Evolutionary conservation across 768 basidiomycete genomes (phyloP).

Genomic region (Hygrocybe coccinea): DNA sequence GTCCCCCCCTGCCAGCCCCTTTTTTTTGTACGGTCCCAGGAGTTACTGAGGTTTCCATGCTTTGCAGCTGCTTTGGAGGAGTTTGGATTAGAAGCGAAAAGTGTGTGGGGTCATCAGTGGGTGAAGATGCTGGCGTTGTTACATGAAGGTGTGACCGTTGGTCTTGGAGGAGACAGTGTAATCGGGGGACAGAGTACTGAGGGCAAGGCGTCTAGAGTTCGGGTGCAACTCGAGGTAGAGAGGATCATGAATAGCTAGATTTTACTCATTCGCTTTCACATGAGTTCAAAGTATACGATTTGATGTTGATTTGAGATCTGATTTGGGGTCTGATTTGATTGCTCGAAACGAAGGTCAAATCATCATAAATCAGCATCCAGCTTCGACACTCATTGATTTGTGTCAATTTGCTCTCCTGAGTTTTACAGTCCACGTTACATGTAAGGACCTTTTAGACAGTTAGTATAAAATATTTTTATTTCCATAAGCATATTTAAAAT

Average conservation of each 20-base stretch:
- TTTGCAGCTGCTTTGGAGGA: constrained; percentile 64
- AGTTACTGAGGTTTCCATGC: neutral
- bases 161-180: constrained; percentile 39
- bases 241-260: constrained; percentile 39
- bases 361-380: too few relatives aligned
- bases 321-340: too few relatives aligned
- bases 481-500: too few relatives aligned
- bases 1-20: too few relatives aligned
- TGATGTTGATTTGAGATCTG: neutral
- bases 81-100: constrained; percentile 53
- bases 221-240: constrained; percentile 64
- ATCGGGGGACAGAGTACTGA: constrained; percentile 61
- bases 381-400: too few relatives aligned
- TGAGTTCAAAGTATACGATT: neutral
- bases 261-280: neutral
- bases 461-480: too few relatives aligned
- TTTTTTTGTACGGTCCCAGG: constrained; percentile 7
- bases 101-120: constrained; percentile 77
- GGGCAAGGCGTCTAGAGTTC: constrained; percentile 57
- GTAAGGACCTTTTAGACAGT: neutral
- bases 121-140: constrained; percentile 63
- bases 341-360: too few relatives aligned
- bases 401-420: too few relatives aligned
- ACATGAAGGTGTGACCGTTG: constrained; percentile 57
- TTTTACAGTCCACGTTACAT: too few relatives aligned